Conservation (phyloP, 1,139 yeast species). For the Saccharomyces hybrid region DNA sequence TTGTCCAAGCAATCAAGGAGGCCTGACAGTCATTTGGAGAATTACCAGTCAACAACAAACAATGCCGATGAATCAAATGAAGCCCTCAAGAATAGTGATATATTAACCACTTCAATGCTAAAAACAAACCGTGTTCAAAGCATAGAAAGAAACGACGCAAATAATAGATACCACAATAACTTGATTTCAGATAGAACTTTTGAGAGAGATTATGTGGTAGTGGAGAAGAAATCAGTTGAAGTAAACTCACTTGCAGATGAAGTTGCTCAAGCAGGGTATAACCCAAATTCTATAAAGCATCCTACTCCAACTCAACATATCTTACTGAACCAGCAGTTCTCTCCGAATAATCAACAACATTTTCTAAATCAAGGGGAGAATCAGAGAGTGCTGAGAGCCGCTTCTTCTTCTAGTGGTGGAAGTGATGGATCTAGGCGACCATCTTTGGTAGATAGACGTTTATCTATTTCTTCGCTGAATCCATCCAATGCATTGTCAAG, state of each 20-base stretch:
- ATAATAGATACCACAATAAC: neutral
- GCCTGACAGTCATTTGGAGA: neutral
- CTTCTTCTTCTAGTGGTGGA: slow-evolving; percentile 26
- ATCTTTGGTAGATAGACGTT: slow-evolving; percentile 46
- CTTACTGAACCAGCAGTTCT: neutral
- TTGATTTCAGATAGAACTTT: slow-evolving; percentile 24
- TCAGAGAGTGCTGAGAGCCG: neutral
- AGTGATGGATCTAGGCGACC: slow-evolving; percentile 29
- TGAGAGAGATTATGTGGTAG: slow-evolving; percentile 86
- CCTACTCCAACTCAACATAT: neutral
- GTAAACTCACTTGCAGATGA: slow-evolving; percentile 94
- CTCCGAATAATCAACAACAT: neutral
- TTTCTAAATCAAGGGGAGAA: slow-evolving; percentile 2
- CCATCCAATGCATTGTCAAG: slow-evolving; percentile 85
- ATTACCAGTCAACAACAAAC: neutral
- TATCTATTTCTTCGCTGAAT: slow-evolving; percentile 59
- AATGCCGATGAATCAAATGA: neutral
- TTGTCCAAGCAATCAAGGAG: slow-evolving; percentile 20
- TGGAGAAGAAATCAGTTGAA: slow-evolving; percentile 89
- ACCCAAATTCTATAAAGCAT: slow-evolving; percentile 17
- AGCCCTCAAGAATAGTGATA: neutral
- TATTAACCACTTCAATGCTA: neutral
- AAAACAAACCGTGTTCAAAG: neutral
- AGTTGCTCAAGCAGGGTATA: slow-evolving; percentile 60
- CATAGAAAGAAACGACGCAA: neutral